phyloP scores from a whole-genome alignment of 1,284 basidiomycete species.

The Ustilago lituana region DNA sequence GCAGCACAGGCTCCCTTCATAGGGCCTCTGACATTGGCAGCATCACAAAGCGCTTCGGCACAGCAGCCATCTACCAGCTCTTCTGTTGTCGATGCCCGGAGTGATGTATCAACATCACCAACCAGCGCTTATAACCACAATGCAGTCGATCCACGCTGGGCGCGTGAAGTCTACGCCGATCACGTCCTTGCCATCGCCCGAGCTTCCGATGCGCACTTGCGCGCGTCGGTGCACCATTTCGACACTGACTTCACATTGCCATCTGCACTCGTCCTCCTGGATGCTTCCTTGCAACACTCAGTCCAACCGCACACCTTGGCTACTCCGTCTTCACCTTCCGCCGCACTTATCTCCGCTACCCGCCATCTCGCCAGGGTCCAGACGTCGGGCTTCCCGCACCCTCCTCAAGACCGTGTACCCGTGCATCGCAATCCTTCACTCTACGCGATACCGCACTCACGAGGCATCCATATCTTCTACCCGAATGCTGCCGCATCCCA shows the following conservation, averaged over 20 bases:
- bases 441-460: constrained; percentile 13
- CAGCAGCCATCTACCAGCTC: not conserved
- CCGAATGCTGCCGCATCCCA: constrained; percentile 27
- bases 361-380: constrained; percentile 14
- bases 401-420: constrained; percentile 9
- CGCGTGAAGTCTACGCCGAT: constrained; percentile 1
- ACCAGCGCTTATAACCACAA: not conserved
- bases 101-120: not conserved
- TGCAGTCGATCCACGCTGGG: constrained; percentile 4
- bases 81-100: not conserved
- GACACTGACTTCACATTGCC: constrained; percentile 5
- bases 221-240: no score
- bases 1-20: constrained; percentile 23
- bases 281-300: not conserved
- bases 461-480: constrained; percentile 30
- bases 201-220: not conserved
- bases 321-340: not conserved
- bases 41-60: constrained; percentile 15
- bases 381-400: constrained; percentile 12
- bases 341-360: constrained; percentile 18
- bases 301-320: not conserved
- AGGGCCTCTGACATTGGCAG: constrained; percentile 25
- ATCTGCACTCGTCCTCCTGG: constrained; percentile 1
- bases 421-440: constrained; percentile 5
- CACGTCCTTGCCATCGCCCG: not conserved